Base-by-base conservation (phyloP, 805 yeast genomes). In the Sporopachydermia lactativora region DNA sequence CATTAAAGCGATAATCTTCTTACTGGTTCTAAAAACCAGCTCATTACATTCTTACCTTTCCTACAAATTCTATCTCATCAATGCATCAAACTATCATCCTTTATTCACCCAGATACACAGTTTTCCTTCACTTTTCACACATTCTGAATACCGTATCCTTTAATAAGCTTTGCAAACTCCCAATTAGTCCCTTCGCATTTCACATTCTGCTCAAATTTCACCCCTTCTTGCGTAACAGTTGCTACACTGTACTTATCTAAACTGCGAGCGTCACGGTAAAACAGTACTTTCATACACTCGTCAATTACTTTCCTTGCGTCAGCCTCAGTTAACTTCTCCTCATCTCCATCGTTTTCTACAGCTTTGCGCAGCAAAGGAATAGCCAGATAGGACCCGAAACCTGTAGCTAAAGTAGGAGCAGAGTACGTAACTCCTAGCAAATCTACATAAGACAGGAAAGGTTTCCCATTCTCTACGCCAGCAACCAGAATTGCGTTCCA, bases 401-500 rank as follows among this genome's bases (percentile, higher is more conserved):
- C 99, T 3, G 97, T 88, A 37, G 96, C 96, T 43, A 92, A 64
- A 2, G 94, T 70, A 19, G 95, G 92, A 0, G 97, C 71, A 3
- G 83, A 70, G 60, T 83, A 92, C 2, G 95, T 73, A 18, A 86
- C 95, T 39, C 99, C 99, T 45, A 88, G 70, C 45, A 92, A 66
- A 58, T 92, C 96, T 37, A 86, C 94, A 55, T 83, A 88, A 49
- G 79, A 77, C 54, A 92, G 68, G 52, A 81, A 82, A 37, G 92
- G 85, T 49, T 73, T 68, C 35, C 76, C 76, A 47, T 72, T 75
- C 55, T 81, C 81, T 50, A 81, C 68, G 5, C 99, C 99, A 11
- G 86, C 96, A 40, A 92, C 96, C 42, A 92, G 68, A 34, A 82
- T 64, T 1, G 97, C 81, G 61, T 92, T 92, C 97, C 97, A 92